Percentiles rank a stretch among this genome's conserved stretches.
These are phyloP conservation scores for Carex arenaria DNA, from an alignment of 202 grass and related monocot genomes.

Conservation along the genomic window DNA sequence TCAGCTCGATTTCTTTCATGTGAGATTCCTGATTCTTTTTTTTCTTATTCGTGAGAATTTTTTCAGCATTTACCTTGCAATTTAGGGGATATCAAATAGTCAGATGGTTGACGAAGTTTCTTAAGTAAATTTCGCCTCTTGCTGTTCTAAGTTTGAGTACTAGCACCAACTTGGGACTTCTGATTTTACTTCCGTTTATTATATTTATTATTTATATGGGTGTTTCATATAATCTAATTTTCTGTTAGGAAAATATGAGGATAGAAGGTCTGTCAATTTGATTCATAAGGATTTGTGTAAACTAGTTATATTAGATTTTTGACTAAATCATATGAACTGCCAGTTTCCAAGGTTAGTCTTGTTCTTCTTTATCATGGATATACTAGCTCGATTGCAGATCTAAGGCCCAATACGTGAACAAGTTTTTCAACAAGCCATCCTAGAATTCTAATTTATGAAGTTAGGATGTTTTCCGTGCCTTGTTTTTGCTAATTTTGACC, in stretches of 20 bases:
- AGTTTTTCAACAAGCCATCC: not conserved
- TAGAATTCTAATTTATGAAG: not conserved
- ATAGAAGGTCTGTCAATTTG: not conserved
- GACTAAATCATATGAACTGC: not conserved
- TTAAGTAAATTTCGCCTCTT: not conserved
- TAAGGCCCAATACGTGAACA: not conserved
- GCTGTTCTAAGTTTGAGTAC: not conserved
- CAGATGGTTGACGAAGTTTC: not conserved
- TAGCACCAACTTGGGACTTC: not conserved
- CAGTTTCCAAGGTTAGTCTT: not conserved
- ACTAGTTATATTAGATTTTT: not conserved
- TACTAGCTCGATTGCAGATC: constrained; percentile 7
- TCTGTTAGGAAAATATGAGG: not conserved
- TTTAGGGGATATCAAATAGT: not conserved
- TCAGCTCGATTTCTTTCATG: constrained; percentile 82
- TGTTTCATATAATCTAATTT: not conserved
- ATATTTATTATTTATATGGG: not conserved
- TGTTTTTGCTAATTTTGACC: not conserved
- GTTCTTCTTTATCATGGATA: not conserved
- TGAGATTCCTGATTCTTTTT: constrained; percentile 29
- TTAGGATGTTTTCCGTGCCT: not conserved
- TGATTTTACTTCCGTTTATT: not conserved
- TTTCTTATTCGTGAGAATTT: not conserved
- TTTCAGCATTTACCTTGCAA: not conserved
- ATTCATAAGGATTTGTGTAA: not conserved